phyloP scores from a whole-genome alignment of 305 asterid genomes.

The Withania somnifera region DNA sequence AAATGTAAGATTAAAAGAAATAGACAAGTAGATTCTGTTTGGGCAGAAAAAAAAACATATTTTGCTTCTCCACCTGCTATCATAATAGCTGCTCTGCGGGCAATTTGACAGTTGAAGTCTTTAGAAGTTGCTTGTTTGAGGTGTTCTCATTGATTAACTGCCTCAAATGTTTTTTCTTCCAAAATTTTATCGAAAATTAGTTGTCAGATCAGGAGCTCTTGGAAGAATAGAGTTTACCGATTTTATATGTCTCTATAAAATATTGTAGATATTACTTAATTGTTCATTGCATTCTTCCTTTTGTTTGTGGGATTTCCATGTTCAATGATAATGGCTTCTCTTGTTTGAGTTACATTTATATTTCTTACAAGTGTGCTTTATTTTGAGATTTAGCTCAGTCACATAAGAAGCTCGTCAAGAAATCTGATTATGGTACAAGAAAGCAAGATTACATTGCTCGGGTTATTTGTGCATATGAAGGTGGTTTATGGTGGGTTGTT shows the following conservation, averaged over 20 bases:
- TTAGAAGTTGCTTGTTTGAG: neutral
- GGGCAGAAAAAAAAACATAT: neutral
- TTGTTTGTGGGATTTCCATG: neutral
- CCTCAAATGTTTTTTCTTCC: neutral
- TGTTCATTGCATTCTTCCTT: neutral
- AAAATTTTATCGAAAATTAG: neutral
- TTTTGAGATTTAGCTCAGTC: conserved; percentile 21
- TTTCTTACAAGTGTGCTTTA: neutral
- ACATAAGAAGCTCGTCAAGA: conserved; percentile 3
- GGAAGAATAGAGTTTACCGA: neutral
- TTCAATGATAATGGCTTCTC: neutral
- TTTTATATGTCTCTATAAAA: neutral
- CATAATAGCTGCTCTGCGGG: neutral
- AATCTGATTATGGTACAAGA: conserved; percentile 30
- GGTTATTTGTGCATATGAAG: conserved; percentile 43
- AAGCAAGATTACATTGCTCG: conserved; percentile 54
- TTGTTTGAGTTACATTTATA: neutral
- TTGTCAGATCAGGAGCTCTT: neutral
- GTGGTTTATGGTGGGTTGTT: conserved; percentile 45
- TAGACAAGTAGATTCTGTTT: neutral
- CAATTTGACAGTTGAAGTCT: neutral
- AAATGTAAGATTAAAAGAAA: neutral
- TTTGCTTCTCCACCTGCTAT: neutral
- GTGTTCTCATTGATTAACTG: neutral
- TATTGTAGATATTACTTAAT: neutral